These are phyloP conservation scores for Chloranthus sessilifolius DNA, from an alignment of 164 flowering plant genomes.

Conservation along the genomic window DNA sequence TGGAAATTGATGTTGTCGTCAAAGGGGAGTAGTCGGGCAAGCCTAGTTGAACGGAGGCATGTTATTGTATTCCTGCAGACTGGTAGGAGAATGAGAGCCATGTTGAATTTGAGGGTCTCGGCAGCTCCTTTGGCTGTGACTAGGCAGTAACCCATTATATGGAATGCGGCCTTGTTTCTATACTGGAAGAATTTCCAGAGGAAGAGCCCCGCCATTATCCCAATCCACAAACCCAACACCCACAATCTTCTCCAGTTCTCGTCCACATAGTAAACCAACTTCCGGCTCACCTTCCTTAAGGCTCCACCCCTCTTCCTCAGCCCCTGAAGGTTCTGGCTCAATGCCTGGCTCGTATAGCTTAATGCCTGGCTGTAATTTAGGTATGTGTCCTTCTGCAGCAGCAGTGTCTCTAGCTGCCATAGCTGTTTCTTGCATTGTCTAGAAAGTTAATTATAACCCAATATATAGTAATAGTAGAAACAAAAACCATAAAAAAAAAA, in stretches of 20 bases:
- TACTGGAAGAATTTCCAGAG: slow-evolving; percentile 85
- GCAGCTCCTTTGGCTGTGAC: slow-evolving; percentile 94
- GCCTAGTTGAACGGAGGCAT: slow-evolving; percentile 77
- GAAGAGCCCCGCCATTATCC: slow-evolving; percentile 67
- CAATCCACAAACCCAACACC: slow-evolving; percentile 77
- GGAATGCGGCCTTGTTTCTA: slow-evolving; percentile 56
- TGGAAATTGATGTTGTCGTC: slow-evolving; percentile 98
- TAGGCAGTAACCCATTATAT: slow-evolving; percentile 91
- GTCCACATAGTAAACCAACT: slow-evolving; percentile 47
- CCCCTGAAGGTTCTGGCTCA: slow-evolving; percentile 93
- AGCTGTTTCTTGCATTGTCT: slow-evolving; percentile 71
- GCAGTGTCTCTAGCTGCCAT: slow-evolving; percentile 96
- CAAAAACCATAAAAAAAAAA: too few species aligned
- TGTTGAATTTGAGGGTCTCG: slow-evolving; percentile 91
- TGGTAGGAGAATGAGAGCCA: slow-evolving; percentile 90
- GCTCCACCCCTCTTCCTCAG: slow-evolving; percentile 50
- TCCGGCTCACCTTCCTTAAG: slow-evolving; percentile 38
- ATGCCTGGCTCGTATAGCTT: slow-evolving; percentile 95
- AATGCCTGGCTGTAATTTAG: slow-evolving; percentile 95
- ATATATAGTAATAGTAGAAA: not conserved
- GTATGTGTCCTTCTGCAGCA: slow-evolving; percentile 94
- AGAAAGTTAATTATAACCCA: too few species aligned
- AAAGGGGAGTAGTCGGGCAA: slow-evolving; percentile 60
- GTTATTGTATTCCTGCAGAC: slow-evolving; percentile 96
- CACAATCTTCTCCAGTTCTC: slow-evolving; percentile 93